Evolutionary conservation across 129 eudicot genomes (phyloP).

Genomic region (Artemisia tridentata): DNA sequence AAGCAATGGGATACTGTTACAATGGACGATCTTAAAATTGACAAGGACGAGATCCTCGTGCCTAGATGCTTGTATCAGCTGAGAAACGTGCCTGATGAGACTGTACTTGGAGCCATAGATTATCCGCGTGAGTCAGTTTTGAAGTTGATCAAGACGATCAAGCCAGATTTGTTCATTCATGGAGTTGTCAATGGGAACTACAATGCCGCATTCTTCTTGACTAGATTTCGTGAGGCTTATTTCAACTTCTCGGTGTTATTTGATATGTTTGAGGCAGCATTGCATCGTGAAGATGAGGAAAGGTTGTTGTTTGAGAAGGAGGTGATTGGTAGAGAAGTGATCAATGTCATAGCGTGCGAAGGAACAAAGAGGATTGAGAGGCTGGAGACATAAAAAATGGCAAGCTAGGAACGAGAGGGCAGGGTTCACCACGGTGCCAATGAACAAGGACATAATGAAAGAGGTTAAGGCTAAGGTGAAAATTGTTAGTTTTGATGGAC

Average conservation of each 20-base stretch:
- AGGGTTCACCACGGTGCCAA: constrained; percentile 40
- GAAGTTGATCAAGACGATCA: constrained; percentile 45
- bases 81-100: constrained; percentile 54
- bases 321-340: constrained; percentile 47
- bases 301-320: constrained; percentile 55
- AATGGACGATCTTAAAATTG: constrained; percentile 49
- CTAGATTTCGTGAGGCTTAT: constrained; percentile 62
- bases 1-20: constrained; percentile 56
- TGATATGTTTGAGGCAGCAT: constrained; percentile 52
- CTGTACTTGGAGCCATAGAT: constrained; percentile 33
- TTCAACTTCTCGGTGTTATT: constrained; percentile 57
- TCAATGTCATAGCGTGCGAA: constrained; percentile 66
- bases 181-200: constrained; percentile 61
- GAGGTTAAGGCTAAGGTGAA: constrained; percentile 38
- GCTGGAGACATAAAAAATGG: constrained; percentile 70
- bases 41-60: constrained; percentile 47
- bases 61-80: constrained; percentile 53
- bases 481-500: too few relatives aligned
- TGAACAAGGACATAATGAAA: constrained; percentile 34
- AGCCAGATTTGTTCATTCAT: constrained; percentile 54
- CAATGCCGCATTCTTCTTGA: constrained; percentile 57
- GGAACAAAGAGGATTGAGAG: constrained; percentile 55
- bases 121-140: constrained; percentile 66
- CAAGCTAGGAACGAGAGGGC: constrained; percentile 45
- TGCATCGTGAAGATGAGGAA: constrained; percentile 38